These are phyloP conservation scores for Ocimum tenuiflorum DNA, from an alignment of 257 asterid species.

Conservation along the genomic window DNA sequence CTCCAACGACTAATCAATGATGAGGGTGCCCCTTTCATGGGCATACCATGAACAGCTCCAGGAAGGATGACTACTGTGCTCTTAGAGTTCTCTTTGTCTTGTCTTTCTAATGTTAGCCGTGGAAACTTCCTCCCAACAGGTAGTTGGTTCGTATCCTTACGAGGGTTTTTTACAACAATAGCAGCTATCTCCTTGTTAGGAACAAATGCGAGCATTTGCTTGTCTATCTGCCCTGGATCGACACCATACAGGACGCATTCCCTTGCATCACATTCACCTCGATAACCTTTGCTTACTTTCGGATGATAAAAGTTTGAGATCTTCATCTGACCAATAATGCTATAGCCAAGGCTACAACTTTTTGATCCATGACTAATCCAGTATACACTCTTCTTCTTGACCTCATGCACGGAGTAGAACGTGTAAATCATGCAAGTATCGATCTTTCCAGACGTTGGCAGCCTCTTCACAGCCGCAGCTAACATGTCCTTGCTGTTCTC, in stretches of 20 bases:
- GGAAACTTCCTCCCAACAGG: conserved; percentile 17
- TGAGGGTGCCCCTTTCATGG: conserved; percentile 61
- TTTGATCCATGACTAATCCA: conserved; percentile 80
- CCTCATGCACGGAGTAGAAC: conserved; percentile 73
- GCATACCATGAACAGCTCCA: conserved; percentile 61
- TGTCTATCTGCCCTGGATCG: conserved; percentile 36
- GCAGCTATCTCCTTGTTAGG: conserved; percentile 70
- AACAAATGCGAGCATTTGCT: conserved; percentile 35
- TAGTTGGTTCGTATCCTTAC: background rate
- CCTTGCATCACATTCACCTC: conserved; percentile 25
- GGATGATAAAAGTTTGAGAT: conserved; percentile 34
- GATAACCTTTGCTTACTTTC: conserved; percentile 11
- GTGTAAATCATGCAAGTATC: conserved; percentile 50
- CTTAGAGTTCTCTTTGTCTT: conserved; percentile 12
- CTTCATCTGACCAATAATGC: conserved; percentile 66
- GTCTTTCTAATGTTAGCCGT: conserved; percentile 1
- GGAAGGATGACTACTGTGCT: conserved; percentile 63
- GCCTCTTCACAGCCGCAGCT: conserved; percentile 60
- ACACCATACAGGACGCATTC: conserved; percentile 64
- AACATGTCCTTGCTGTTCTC: conserved; percentile 66
- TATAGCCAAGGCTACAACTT: conserved; percentile 50
- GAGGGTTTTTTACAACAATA: conserved; percentile 36
- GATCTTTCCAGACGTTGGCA: conserved; percentile 40
- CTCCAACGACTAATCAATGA: conserved; percentile 72
- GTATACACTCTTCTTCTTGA: conserved; percentile 57